Evolutionary conservation across 78 protist genomes (phyloP), one percentile per base, ranked within the genome.

Genomic region (Guillardia theta): DNA sequence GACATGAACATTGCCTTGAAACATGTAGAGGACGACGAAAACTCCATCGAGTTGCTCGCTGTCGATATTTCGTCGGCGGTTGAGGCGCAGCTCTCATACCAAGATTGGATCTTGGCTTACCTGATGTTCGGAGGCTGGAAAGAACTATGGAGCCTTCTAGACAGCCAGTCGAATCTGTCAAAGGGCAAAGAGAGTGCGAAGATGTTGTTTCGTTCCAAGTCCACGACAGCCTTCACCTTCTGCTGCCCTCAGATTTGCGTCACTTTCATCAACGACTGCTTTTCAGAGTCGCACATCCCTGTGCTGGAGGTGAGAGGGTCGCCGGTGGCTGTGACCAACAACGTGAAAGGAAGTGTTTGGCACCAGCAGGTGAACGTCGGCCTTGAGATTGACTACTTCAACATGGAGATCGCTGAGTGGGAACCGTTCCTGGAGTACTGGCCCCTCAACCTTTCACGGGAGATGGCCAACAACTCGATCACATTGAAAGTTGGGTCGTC

Each of bases 81-180:
- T 18, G 90, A 80, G 37, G 90, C 90, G 45, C 90, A 80, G 90
- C 12, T 80, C 33, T 80, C 90, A 12, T 80, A 80, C 50, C 90
- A 80, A 30, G 90, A 80, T 30, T 39, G 53, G 53, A 10, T 1
- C 44, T 30, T 80, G 44, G 48, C 48, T 33, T 46, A 8, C 33
- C 10, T 24, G 53, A 33, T 80, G 37, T 24, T n/a, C 6, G 50
- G 24, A 27, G 45, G 53, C 90, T 80, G 90, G 90, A 12, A 24
- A 24, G 45, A 70, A 24, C 33, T 53, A 18, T 53, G 62, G 62
- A n/a, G n/a, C n/a, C 39, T 30, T 24, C 70, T 58, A 30, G 1
- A 30, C 27, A 58, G 6, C 39, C 21, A 27, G 70, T 27, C 39
- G 39, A 58, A 6, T 30, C 70, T 58, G 58, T 19, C 58, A 15